Evolutionary conservation across 257 asterid genomes (phyloP), one percentile per base, ranked within the genome.

Genomic region (Nicotiana otophora): DNA sequence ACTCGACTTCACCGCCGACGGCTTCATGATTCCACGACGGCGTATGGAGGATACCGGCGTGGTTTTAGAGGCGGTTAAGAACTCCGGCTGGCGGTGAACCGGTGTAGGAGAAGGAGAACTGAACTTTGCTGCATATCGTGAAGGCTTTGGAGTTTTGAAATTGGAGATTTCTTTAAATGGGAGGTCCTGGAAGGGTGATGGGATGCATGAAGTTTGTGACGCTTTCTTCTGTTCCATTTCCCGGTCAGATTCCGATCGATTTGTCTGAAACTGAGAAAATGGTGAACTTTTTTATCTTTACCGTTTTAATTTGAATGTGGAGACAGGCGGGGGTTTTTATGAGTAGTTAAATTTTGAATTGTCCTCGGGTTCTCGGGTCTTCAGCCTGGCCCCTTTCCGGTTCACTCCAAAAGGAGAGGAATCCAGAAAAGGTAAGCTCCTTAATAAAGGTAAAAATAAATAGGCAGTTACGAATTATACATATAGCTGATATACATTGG

Each of bases 161-260:
- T 94, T 92, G 8, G 98, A 93, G 57, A 92, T 84, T 83, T 95
- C 98, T 83, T 84, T 85, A 91, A 67, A 58, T 63, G 76, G 90
- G 78, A 84, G 87, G 36, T 87, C 87, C 36, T 90, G 88, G 78
- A 87, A 86, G 54, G 96, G 91, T 78, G 92, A 88, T 4, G 86
- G 76, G 48, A 7, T 42, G 70, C 67, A 67, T 15, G 83, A 76
- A 23, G 62, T 8, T 14, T 5, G 46, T 5, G 66, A 2, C 5
- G 76, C 81, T 42, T 85, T 86, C 30, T 55, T 81, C 8, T 20
- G 55, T 51, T 81, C 83, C 83, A 81, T 81, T 65, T 81, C 19
- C 77, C 55, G 64, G 10, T 26, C 42, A 14, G 46, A 63, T 15
- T 5, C 51, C 64, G 58, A 66, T 39, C 28, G 60, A 60, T 53